A percentile compares a stretch with the other conserved stretches of the same genome.
Conservation (phyloP, 352 stramenopile genomes). For the Bremia lactucae region DNA sequence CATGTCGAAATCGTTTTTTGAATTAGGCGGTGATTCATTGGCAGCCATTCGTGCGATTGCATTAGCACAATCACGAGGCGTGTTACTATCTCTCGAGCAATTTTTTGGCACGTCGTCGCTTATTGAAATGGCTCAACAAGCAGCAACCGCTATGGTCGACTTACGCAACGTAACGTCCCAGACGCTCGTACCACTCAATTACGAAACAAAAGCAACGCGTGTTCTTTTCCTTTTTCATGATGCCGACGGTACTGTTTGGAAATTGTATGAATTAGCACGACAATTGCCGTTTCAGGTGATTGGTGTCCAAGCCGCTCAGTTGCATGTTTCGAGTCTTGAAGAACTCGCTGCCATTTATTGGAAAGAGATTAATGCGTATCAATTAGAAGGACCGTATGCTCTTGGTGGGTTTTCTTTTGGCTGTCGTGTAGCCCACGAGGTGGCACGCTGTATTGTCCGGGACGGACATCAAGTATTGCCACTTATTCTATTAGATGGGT, state of each 20-base stretch:
- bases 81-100: slow-evolving; percentile 32
- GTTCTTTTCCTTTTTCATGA: slow-evolving; percentile 45
- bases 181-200: slow-evolving; percentile 31
- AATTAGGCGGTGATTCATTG: slow-evolving; percentile 56
- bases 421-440: slow-evolving; percentile 37
- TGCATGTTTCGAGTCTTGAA: slow-evolving; percentile 15
- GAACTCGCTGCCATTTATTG: slow-evolving; percentile 31
- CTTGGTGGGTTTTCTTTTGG: slow-evolving; percentile 59
- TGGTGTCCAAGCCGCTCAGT: slow-evolving; percentile 21
- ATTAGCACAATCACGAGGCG: slow-evolving; percentile 33
- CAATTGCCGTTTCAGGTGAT: slow-evolving; percentile 26
- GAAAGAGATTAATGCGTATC: slow-evolving; percentile 19
- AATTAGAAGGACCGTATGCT: slow-evolving; percentile 25
- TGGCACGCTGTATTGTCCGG: slow-evolving; percentile 17
- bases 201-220: background rate
- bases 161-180: slow-evolving; percentile 5
- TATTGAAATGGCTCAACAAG: slow-evolving; percentile 25
- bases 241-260: slow-evolving; percentile 47
- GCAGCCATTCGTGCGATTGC: slow-evolving; percentile 52
- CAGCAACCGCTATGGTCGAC: slow-evolving; percentile 9
- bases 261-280: slow-evolving; percentile 37
- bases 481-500: slow-evolving; percentile 32
- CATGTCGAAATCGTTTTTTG: slow-evolving; percentile 42
- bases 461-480: slow-evolving; percentile 23
- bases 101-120: slow-evolving; percentile 35